Evolutionary conservation across 2,329 filamentous ascomycete genomes (phyloP).

Genomic region (Pseudogymnoascus sp.): DNA sequence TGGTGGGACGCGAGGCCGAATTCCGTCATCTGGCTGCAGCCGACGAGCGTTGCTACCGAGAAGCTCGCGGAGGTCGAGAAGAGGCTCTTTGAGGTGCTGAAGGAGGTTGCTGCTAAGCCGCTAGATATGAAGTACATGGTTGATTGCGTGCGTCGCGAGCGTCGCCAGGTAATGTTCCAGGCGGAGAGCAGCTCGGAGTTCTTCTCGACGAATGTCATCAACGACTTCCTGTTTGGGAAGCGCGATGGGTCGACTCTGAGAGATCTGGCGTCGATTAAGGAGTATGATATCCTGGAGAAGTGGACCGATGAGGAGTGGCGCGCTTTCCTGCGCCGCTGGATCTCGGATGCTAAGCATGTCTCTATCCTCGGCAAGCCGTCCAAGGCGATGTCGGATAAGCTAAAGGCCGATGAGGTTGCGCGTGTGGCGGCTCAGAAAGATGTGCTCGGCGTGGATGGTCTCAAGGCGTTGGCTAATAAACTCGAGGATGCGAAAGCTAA

Average conservation of each 20-base stretch:
- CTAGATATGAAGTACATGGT: slow-evolving; percentile 85
- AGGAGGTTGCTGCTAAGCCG: slow-evolving; percentile 69
- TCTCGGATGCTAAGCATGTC: slow-evolving; percentile 76
- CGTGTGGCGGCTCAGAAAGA: slow-evolving; percentile 72
- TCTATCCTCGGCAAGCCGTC: slow-evolving; percentile 87
- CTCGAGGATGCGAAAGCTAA: slow-evolving; percentile 78
- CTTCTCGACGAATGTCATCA: slow-evolving; percentile 79
- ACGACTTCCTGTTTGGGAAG: slow-evolving; percentile 83
- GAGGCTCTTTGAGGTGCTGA: slow-evolving; percentile 74
- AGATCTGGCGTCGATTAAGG: slow-evolving; percentile 46
- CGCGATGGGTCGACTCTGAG: slow-evolving; percentile 71
- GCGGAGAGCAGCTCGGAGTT: slow-evolving; percentile 75
- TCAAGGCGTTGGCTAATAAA: slow-evolving; percentile 65
- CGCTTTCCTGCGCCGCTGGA: slow-evolving; percentile 71
- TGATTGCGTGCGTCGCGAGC: slow-evolving; percentile 77
- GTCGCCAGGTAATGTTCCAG: slow-evolving; percentile 72
- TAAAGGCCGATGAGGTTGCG: slow-evolving; percentile 73
- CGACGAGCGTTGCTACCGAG: slow-evolving; percentile 79
- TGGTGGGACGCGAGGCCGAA: slow-evolving; percentile 73
- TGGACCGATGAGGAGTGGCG: slow-evolving; percentile 87
- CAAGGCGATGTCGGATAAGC: slow-evolving; percentile 64
- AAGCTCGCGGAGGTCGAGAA: slow-evolving; percentile 79
- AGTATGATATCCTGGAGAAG: slow-evolving; percentile 61
- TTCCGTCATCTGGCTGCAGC: slow-evolving; percentile 74
- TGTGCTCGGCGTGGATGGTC: slow-evolving; percentile 70